Percentiles rank a stretch among this genome's conserved stretches.
These are phyloP conservation scores for Dendrothele bispora DNA, from an alignment of 768 basidiomycete species.

Conservation along the genomic window DNA sequence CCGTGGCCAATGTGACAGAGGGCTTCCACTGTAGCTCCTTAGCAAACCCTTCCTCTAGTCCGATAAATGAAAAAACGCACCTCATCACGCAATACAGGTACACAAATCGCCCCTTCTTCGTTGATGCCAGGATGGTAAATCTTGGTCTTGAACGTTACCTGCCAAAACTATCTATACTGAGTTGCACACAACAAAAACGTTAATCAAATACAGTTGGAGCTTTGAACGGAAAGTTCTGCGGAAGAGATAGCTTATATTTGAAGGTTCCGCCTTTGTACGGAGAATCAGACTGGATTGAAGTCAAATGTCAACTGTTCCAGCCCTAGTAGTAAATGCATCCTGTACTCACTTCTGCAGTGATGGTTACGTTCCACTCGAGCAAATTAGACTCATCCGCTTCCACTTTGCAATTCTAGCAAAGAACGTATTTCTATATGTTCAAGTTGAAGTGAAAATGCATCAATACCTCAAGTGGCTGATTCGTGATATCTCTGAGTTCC, in stretches of 20 bases:
- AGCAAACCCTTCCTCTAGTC: too few relatives aligned
- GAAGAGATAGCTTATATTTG: conserved; percentile 71
- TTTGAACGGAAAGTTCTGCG: conserved; percentile 85
- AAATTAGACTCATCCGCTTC: conserved; percentile 71
- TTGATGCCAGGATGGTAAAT: conserved; percentile 92
- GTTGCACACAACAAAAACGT: background rate
- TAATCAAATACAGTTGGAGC: conserved; percentile 60
- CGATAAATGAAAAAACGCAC: conserved; percentile 45
- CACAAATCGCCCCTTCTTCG: conserved; percentile 84
- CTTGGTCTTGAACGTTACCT: conserved; percentile 85
- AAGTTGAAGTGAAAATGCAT: conserved; percentile 30
- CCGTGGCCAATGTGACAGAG: conserved; percentile 68
- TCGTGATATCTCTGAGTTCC: conserved; percentile 67
- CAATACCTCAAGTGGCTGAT: conserved; percentile 68
- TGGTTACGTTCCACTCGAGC: conserved; percentile 73
- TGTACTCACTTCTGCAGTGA: conserved; percentile 72
- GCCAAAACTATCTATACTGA: conserved; percentile 8
- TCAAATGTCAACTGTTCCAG: conserved; percentile 9
- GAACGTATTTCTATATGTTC: conserved; percentile 8
- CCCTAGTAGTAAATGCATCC: conserved; percentile 1
- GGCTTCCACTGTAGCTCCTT: conserved; percentile 75
- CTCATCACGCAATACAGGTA: conserved; percentile 82
- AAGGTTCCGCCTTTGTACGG: conserved; percentile 86
- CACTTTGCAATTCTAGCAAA: conserved; percentile 56
- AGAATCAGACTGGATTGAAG: conserved; percentile 56